phyloP scores from a whole-genome alignment of 2,329 filamentous ascomycete genomes.

The Exophiala sideris region DNA sequence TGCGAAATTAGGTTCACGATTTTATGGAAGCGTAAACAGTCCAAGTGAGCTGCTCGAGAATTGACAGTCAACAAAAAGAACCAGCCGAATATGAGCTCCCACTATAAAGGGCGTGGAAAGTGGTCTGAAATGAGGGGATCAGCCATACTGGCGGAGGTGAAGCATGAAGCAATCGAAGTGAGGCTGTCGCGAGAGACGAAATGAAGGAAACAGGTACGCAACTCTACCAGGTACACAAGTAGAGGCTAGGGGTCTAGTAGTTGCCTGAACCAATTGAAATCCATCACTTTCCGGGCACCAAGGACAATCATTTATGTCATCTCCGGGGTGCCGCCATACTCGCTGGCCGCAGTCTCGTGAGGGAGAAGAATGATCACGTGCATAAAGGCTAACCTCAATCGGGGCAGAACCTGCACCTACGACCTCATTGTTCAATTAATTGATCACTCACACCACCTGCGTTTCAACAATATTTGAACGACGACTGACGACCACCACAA shows the following conservation, averaged over 20 bases:
- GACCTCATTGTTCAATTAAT: neutral
- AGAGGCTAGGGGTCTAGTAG: no score
- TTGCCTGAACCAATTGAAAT: no score
- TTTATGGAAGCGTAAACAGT: neutral
- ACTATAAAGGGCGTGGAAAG: neutral
- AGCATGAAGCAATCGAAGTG: conserved; percentile 9
- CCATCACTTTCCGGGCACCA: no score
- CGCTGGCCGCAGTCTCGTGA: neutral
- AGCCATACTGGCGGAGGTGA: conserved; percentile 10
- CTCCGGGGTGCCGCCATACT: no score
- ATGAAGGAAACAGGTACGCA: conserved; percentile 1
- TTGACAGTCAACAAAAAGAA: neutral
- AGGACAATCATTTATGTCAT: no score
- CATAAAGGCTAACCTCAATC: neutral
- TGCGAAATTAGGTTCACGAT: neutral
- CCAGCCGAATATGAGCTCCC: neutral
- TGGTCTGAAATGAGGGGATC: conserved; percentile 8
- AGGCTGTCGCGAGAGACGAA: conserved; percentile 2
- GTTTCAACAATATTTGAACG: neutral
- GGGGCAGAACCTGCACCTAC: neutral
- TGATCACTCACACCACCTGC: conserved; percentile 16
- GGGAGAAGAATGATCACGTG: neutral
- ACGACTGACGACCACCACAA: conserved; percentile 3
- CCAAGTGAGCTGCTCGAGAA: neutral
- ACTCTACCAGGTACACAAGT: no score